Base-by-base conservation (phyloP, 345 rosid species). In the Lepidium africanum region DNA sequence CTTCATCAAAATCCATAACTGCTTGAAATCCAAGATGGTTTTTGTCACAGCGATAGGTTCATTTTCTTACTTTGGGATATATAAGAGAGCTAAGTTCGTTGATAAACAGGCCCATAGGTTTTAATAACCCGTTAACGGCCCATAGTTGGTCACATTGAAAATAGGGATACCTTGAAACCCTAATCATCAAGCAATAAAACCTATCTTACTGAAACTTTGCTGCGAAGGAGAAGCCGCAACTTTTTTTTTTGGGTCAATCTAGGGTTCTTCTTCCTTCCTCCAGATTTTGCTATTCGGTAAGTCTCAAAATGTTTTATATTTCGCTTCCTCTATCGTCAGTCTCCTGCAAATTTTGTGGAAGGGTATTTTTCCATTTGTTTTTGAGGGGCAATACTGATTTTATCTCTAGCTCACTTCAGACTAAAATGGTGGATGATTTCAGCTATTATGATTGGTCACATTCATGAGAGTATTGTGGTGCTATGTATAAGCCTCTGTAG, bases 161-260 rank as follows among this genome's bases (percentile, higher is more conserved):
- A 60, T 6, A 16, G 35, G 19, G 58, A 16, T 54, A 30, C 65
- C 59, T 23, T 39, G 67, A 50, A 74, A 67, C 77, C 77, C 77
- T 74, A 67, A 59, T 60, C 36, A 33, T 60, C 63, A n/a, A 53
- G 45, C 48, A 59, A 23, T 67, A 59, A 67, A 59, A 74, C 62
- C 77, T 59, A 37, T 25, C 67, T 60, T 40, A 6, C 10, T 2
- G 32, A 13, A 38, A 3, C 59, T 53, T 62, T 58, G 69, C 41
- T 64, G 60, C 52, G 27, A 19, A 60, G 35, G 40, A 45, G 65
- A 62, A 61, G 78, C 74, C 73, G 78, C 78, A 54, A 21, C 73
- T 4, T 41, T 42, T 25, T 42, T 25, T 23, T 47, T 7, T 30
- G 33, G 1, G 19, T 60, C 52, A 40, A 40, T 36, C 72, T 52